Conservation (phyloP, 345 rosid genomes). For the Acer yangbiense region DNA sequence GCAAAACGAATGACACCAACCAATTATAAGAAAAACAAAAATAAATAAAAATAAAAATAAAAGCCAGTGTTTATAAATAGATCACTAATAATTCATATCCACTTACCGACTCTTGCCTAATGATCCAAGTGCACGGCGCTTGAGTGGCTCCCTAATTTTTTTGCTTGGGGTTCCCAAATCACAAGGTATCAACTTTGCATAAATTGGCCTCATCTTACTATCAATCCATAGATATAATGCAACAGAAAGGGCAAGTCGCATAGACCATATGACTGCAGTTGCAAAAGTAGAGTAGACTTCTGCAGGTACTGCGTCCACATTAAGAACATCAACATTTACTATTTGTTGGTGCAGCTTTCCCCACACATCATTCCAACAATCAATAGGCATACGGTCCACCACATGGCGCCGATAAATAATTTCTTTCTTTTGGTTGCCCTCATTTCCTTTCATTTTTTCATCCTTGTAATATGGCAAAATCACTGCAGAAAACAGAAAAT, state of each 20-base stretch:
- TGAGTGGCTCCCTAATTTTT: conserved; percentile 57
- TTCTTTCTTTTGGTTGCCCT: conserved; percentile 51
- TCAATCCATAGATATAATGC: conserved; percentile 82
- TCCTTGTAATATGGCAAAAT: conserved; percentile 84
- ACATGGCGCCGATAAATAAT: conserved; percentile 79
- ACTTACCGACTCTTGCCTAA: conserved; percentile 92
- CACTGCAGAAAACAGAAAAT: conserved; percentile 47
- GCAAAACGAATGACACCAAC: not conserved
- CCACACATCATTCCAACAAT: conserved; percentile 97
- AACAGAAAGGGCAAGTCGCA: conserved; percentile 83
- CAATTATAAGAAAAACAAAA: not conserved
- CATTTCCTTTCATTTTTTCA: conserved; percentile 43
- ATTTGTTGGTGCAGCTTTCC: conserved; percentile 86
- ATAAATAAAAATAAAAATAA: conserved; percentile 10
- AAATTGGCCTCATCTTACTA: conserved; percentile 75
- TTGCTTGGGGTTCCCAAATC: conserved; percentile 78
- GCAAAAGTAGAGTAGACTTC: conserved; percentile 84
- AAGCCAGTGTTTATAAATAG: not conserved
- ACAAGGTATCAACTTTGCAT: conserved; percentile 88
- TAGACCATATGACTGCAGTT: conserved; percentile 86
- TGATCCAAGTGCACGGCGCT: conserved; percentile 83
- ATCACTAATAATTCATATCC: conserved; percentile 18
- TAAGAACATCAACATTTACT: conserved; percentile 76
- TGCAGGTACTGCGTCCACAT: conserved; percentile 77
- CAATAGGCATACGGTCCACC: conserved; percentile 91